Evolutionary conservation across 2,329 filamentous ascomycete species (phyloP).

Genomic region (Dactylellina sp.): DNA sequence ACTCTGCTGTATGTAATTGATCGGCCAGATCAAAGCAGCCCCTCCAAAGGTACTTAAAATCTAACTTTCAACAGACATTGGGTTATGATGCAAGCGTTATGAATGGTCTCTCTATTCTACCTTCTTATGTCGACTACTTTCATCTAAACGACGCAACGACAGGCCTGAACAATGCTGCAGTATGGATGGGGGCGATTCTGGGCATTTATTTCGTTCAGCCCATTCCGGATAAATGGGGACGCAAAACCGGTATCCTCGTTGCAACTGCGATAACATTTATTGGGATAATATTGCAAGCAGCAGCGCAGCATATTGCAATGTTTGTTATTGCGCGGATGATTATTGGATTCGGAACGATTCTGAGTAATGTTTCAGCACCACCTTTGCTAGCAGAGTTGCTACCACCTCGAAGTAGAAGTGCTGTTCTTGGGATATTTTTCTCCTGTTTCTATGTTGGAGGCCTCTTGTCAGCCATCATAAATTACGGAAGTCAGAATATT

Average conservation of each 20-base stretch:
- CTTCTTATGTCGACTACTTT: slow-evolving; percentile 71
- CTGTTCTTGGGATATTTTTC: slow-evolving; percentile 44
- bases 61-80: slow-evolving; percentile 24
- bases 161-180: slow-evolving; percentile 69
- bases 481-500: slow-evolving; percentile 62
- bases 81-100: slow-evolving; percentile 69
- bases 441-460: slow-evolving; percentile 61
- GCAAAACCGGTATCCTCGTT: slow-evolving; percentile 65
- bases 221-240: slow-evolving; percentile 65
- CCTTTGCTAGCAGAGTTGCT: slow-evolving; percentile 40
- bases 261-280: slow-evolving; percentile 65
- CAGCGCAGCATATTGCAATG: slow-evolving; percentile 69
- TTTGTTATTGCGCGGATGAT: slow-evolving; percentile 67
- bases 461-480: slow-evolving; percentile 61
- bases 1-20: slow-evolving; percentile 49
- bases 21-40: background rate
- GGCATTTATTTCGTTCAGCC: slow-evolving; percentile 61
- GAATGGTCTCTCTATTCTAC: slow-evolving; percentile 71
- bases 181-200: slow-evolving; percentile 69
- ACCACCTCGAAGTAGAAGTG: slow-evolving; percentile 41
- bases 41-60: background rate
- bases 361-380: slow-evolving; percentile 43
- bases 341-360: slow-evolving; percentile 65
- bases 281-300: slow-evolving; percentile 66
- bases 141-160: slow-evolving; percentile 68